Evolutionary conservation across 495 filamentous ascomycete genomes (phyloP), one percentile per base, ranked within the genome.

Genomic region (Penicillium samsonianum): DNA sequence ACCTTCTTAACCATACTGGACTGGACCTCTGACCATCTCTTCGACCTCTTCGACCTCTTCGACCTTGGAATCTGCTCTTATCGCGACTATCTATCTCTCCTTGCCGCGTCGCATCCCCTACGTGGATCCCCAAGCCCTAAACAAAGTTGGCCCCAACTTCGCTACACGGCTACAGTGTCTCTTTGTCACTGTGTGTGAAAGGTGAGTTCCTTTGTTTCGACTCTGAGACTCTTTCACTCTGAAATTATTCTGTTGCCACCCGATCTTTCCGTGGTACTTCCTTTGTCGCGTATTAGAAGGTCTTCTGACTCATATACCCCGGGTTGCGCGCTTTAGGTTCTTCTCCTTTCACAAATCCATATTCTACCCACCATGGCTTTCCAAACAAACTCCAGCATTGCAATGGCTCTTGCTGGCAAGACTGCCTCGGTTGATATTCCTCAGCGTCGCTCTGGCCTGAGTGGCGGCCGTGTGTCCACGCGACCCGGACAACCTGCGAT

Each of bases 401-500:
- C 82, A 53, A 80, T 83, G 78, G 85, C 84, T 69, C 79, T 85
- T 71, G 83, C 83, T 76, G 81, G 81, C 73, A 80, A 80, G 72
- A 82, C 81, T 55, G 80, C 79, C 54, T 84, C 79, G 38, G 76
- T 84, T 78, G 85, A 93, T 82, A 92, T 92, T 73, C 85, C 82
- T 57, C 84, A 87, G 71, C 80, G 82, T 40, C 80, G 77, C 63
- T 80, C 84, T 73, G 84, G 77, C 78, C 82, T 85, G 72, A 77
- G 82, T 80, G 75, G 82, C 72, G 77, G 80, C 74, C 84, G 73
- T 71, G 74, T 76, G 64, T 67, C 83, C 74, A 73, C 80, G 71
- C 82, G 78, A 76, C 74, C 74, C 53, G 78, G 77, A 62, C 79
- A 81, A 73, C 75, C 81, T 59, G 67, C 67, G 53, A 78, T 82